phyloP scores from a whole-genome alignment of 176 grass and related monocot genomes.

The Oryza australiensis region DNA sequence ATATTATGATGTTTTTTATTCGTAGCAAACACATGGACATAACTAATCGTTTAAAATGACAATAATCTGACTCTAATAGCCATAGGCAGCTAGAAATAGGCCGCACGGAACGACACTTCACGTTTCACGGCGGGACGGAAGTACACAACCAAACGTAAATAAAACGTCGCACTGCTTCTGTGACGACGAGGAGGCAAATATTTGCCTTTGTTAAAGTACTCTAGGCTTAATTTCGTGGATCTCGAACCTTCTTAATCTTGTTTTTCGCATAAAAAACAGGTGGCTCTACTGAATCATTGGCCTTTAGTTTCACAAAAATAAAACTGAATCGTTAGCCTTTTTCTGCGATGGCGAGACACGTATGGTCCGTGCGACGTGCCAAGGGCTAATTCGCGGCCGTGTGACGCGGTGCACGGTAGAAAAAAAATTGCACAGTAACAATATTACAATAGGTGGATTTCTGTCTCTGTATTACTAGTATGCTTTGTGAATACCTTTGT shows the following conservation, averaged over 20 bases:
- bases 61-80: no score
- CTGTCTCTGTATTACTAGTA: no score
- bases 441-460: no score
- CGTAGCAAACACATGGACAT: no score
- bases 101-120: no score
- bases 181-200: background rate
- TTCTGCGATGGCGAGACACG: background rate
- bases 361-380: background rate
- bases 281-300: background rate
- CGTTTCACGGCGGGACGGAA: no score
- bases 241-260: background rate
- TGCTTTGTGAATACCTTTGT: background rate
- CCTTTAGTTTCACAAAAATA: background rate
- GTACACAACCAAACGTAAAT: no score
- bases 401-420: slow-evolving; percentile 19
- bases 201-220: background rate
- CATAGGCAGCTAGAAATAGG: no score
- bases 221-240: background rate
- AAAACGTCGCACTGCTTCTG: background rate
- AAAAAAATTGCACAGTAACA: background rate
- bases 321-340: background rate
- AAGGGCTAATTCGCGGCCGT: background rate
- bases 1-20: no score
- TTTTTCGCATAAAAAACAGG: background rate
- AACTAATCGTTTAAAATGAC: no score